Conservation (phyloP, 2,329 filamentous ascomycete species). For the Neonectria faginata region DNA sequence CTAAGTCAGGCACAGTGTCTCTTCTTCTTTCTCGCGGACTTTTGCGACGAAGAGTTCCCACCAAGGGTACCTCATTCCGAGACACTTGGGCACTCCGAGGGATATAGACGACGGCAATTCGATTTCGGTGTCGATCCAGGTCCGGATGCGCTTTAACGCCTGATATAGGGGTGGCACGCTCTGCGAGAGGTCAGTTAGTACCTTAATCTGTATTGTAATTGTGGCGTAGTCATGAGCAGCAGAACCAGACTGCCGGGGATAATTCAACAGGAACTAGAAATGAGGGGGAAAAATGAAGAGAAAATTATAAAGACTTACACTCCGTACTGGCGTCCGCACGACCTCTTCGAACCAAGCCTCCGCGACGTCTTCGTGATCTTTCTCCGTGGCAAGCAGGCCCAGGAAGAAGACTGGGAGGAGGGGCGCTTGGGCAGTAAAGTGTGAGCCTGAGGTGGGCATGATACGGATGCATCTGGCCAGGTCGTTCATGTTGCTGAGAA, state of each 20-base stretch:
- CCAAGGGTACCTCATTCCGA: slow-evolving; percentile 51
- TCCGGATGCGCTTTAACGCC: slow-evolving; percentile 50
- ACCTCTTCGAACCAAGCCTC: slow-evolving; percentile 53
- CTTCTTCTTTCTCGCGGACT: slow-evolving; percentile 48
- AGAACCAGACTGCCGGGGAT: slow-evolving; percentile 40
- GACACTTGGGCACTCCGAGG: slow-evolving; percentile 34
- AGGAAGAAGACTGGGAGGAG: slow-evolving; percentile 57
- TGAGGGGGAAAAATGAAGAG: slow-evolving; percentile 19
- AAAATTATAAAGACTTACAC: slow-evolving; percentile 48
- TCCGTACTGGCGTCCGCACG: slow-evolving; percentile 52
- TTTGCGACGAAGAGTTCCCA: slow-evolving; percentile 55
- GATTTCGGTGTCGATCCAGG: slow-evolving; percentile 50
- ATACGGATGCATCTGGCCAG: slow-evolving; percentile 53
- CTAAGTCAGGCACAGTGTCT: slow-evolving; percentile 55
- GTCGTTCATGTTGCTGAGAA: slow-evolving; percentile 48
- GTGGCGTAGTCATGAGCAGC: slow-evolving; percentile 30
- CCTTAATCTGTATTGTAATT: slow-evolving; percentile 37
- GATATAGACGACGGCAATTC: slow-evolving; percentile 29
- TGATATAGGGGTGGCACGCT: slow-evolving; percentile 55
- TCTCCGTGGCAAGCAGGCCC: slow-evolving; percentile 50
- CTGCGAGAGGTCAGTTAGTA: slow-evolving; percentile 43
- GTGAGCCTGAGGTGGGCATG: slow-evolving; percentile 55
- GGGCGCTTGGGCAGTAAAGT: slow-evolving; percentile 57
- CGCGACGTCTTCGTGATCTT: slow-evolving; percentile 47
- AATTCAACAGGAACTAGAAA: slow-evolving; percentile 11